Evolutionary conservation across 768 basidiomycete species (phyloP).

Genomic region (Heimioporus sp.): DNA sequence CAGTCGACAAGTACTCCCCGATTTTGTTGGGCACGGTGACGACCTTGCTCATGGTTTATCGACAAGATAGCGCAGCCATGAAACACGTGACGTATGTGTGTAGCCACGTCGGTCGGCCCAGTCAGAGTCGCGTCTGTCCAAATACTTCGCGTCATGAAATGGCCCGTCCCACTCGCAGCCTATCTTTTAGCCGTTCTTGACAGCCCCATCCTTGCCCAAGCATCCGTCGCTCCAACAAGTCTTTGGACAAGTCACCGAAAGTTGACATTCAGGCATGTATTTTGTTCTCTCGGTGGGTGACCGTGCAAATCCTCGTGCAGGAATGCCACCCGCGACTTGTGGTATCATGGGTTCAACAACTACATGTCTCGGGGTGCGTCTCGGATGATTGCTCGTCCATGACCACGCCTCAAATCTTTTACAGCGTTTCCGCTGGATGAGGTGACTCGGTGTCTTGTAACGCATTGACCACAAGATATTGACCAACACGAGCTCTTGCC

Average conservation of each 20-base stretch:
- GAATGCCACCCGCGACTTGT: conserved; percentile 70
- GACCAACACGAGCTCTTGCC: conserved; percentile 66
- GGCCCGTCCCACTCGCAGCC: conserved; percentile 46
- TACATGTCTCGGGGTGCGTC: conserved; percentile 81
- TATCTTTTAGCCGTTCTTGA: conserved; percentile 40
- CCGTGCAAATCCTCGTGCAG: conserved; percentile 35
- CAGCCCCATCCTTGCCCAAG: conserved; percentile 14
- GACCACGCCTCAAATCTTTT: conserved; percentile 19
- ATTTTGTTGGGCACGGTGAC: conserved; percentile 59
- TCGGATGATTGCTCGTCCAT: neutral
- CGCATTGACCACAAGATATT: conserved; percentile 5
- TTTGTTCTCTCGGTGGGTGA: neutral
- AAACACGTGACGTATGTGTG: conserved; percentile 18
- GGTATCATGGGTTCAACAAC: conserved; percentile 87
- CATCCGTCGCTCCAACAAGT: conserved; percentile 21
- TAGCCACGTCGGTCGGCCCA: conserved; percentile 22
- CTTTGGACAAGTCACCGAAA: conserved; percentile 61
- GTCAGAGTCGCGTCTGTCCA: conserved; percentile 5
- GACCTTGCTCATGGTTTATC: conserved; percentile 44
- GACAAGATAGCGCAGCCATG: conserved; percentile 2
- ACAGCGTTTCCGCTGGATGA: conserved; percentile 86
- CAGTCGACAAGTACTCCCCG: conserved; percentile 72
- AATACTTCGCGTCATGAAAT: conserved; percentile 31
- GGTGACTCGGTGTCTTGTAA: conserved; percentile 40
- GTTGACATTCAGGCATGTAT: conserved; percentile 50